A percentile compares a stretch with the other conserved stretches of the same genome.
Evolutionary conservation across 257 asterid species (phyloP).

Genomic region (Galeopsis tetrahit): DNA sequence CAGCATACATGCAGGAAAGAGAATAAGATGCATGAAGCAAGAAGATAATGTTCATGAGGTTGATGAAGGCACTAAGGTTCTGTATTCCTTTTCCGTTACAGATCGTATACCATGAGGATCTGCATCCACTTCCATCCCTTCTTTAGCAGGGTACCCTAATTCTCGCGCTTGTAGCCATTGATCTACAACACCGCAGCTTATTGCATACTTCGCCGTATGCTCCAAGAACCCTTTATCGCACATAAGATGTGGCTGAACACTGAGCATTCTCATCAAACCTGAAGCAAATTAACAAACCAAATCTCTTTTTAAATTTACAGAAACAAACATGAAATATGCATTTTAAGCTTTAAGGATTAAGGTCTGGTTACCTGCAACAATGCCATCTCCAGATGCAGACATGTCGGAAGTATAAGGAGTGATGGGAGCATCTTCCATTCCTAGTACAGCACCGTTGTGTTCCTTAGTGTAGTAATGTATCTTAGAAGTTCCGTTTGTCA

Average conservation of each 20-base stretch:
- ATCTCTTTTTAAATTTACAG: neutral
- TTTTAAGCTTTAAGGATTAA: neutral
- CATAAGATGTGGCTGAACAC: conserved; percentile 74
- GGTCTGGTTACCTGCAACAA: conserved; percentile 75
- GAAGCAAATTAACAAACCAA: conserved; percentile 1
- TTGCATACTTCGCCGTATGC: conserved; percentile 68
- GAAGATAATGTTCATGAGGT: conserved; percentile 36
- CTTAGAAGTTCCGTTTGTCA: conserved; percentile 95
- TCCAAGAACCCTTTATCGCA: conserved; percentile 73
- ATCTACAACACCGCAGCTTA: conserved; percentile 83
- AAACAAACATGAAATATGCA: neutral
- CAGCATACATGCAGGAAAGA: neutral
- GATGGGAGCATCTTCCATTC: conserved; percentile 90
- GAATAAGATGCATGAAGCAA: neutral
- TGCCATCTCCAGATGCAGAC: conserved; percentile 95
- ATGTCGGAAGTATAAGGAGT: conserved; percentile 90
- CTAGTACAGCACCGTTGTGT: conserved; percentile 69
- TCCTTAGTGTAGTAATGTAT: conserved; percentile 93
- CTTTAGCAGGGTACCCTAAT: conserved; percentile 85
- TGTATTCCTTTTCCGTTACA: conserved; percentile 75
- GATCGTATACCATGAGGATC: conserved; percentile 79
- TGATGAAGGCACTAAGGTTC: conserved; percentile 61
- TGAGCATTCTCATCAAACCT: conserved; percentile 83
- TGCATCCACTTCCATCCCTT: conserved; percentile 79
- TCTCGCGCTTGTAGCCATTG: conserved; percentile 81